These are phyloP conservation scores for Trifolium pratense DNA, from an alignment of 306 rosid species.

Conservation along the genomic window DNA sequence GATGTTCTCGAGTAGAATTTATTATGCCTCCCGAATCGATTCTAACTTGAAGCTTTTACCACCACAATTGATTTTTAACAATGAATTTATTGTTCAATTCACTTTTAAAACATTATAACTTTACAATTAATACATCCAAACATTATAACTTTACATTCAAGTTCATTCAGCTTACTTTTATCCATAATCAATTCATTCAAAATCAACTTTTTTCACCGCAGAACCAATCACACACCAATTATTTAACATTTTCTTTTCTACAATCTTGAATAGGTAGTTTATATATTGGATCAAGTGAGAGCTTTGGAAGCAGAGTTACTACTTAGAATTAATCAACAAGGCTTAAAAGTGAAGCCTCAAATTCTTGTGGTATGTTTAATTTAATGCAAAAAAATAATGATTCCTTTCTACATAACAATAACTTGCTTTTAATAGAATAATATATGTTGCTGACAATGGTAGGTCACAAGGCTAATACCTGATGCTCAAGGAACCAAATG, in stretches of 20 bases:
- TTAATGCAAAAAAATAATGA: slow-evolving; percentile 10
- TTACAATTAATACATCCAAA: no score
- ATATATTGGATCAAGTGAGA: slow-evolving; percentile 92
- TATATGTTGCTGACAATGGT: slow-evolving; percentile 21
- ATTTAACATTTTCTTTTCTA: not conserved
- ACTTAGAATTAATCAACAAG: slow-evolving; percentile 72
- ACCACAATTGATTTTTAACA: no score
- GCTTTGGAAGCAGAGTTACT: slow-evolving; percentile 85
- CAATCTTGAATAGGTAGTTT: slow-evolving; percentile 68
- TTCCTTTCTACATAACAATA: not conserved
- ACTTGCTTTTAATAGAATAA: not conserved
- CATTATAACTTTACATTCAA: no score
- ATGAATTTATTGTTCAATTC: no score
- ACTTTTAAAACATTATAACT: no score
- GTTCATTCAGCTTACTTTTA: not conserved
- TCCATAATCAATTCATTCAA: not conserved
- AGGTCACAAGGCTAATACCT: slow-evolving; percentile 89
- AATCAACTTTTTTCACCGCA: not conserved
- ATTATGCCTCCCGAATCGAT: no score
- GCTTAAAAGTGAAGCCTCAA: slow-evolving; percentile 76
- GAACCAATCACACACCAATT: not conserved
- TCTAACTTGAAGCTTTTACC: no score
- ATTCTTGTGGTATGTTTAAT: slow-evolving; percentile 74
- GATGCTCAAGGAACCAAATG: slow-evolving; percentile 88
- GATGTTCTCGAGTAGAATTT: not conserved